Conservation (phyloP, 2,329 filamentous ascomycete species). For the Rugonectria rugulosa region DNA sequence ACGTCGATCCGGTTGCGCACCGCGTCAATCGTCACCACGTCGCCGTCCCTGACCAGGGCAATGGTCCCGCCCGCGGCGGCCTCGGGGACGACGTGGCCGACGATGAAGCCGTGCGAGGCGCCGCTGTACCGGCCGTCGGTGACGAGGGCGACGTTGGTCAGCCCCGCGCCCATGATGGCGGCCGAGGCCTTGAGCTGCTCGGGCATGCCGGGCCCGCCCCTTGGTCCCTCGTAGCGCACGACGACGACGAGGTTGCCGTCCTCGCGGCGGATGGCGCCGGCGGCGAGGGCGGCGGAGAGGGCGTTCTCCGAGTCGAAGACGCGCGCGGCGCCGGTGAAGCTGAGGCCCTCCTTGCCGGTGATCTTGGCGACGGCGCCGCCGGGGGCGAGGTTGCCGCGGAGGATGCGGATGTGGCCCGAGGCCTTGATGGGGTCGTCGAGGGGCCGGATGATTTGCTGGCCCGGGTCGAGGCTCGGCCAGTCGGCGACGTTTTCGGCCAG, state of each 20-base stretch:
- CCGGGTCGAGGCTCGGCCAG: slow-evolving; percentile 78
- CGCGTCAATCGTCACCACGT: slow-evolving; percentile 86
- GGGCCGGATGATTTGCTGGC: slow-evolving; percentile 87
- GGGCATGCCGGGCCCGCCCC: slow-evolving; percentile 94
- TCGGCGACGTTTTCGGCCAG: slow-evolving; percentile 81
- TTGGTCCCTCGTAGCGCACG: slow-evolving; percentile 92
- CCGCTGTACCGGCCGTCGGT: slow-evolving; percentile 92
- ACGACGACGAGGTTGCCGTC: slow-evolving; percentile 86
- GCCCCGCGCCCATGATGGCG: slow-evolving; percentile 89
- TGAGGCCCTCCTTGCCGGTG: slow-evolving; percentile 90
- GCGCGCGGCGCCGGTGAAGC: slow-evolving; percentile 80
- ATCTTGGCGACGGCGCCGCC: slow-evolving; percentile 94
- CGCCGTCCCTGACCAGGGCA: slow-evolving; percentile 80
- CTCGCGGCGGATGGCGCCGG: slow-evolving; percentile 60
- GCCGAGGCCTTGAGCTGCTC: slow-evolving; percentile 90
- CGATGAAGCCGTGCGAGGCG: slow-evolving; percentile 90
- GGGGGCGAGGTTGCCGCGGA: slow-evolving; percentile 87
- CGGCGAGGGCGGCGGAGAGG: slow-evolving; percentile 79
- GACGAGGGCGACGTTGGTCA: slow-evolving; percentile 88
- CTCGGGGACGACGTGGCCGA: slow-evolving; percentile 92
- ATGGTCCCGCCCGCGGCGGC: slow-evolving; percentile 90
- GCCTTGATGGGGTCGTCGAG: slow-evolving; percentile 77
- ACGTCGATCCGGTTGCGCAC: slow-evolving; percentile 77
- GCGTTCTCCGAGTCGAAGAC: slow-evolving; percentile 88
- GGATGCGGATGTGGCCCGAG: slow-evolving; percentile 87